These are phyloP conservation scores for Biscutella laevigata DNA, from an alignment of 441 rosid genomes.

Conservation along the genomic window DNA sequence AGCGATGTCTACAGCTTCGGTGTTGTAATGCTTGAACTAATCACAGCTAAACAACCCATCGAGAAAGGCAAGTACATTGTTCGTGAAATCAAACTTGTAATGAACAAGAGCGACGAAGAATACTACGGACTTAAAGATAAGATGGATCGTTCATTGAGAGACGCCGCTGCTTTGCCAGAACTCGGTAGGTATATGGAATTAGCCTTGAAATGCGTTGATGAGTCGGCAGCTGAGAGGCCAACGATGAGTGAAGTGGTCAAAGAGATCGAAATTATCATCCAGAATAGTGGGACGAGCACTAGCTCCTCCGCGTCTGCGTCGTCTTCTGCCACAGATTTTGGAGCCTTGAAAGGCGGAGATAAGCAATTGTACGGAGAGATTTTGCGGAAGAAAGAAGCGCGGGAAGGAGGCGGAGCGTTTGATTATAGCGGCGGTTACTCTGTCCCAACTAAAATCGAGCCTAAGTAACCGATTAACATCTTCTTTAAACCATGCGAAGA, in stretches of 20 bases:
- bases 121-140: slow-evolving; percentile 54
- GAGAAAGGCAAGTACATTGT: slow-evolving; percentile 88
- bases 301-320: slow-evolving; percentile 75
- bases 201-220: slow-evolving; percentile 79
- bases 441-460: slow-evolving; percentile 49
- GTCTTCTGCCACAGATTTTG: slow-evolving; percentile 75
- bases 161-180: slow-evolving; percentile 38
- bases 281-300: slow-evolving; percentile 60
- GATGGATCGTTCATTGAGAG: slow-evolving; percentile 58
- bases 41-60: slow-evolving; percentile 79
- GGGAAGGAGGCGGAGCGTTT: slow-evolving; percentile 38
- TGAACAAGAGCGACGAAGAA: slow-evolving; percentile 57
- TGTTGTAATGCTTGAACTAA: slow-evolving; percentile 79
- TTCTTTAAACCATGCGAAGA: too few species aligned
- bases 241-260: slow-evolving; percentile 93
- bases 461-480: slow-evolving; percentile 30
- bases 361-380: slow-evolving; percentile 48
- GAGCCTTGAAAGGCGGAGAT: slow-evolving; percentile 36
- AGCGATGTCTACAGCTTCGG: slow-evolving; percentile 97
- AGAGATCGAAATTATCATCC: slow-evolving; percentile 65
- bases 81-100: slow-evolving; percentile 45
- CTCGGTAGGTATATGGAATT: slow-evolving; percentile 57
- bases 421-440: slow-evolving; percentile 69
- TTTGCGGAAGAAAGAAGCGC: slow-evolving; percentile 29
- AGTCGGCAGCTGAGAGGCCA: slow-evolving; percentile 76